Base-by-base conservation (phyloP, 2,329 filamentous ascomycete species). In the Malbranchea cinnamomea region DNA sequence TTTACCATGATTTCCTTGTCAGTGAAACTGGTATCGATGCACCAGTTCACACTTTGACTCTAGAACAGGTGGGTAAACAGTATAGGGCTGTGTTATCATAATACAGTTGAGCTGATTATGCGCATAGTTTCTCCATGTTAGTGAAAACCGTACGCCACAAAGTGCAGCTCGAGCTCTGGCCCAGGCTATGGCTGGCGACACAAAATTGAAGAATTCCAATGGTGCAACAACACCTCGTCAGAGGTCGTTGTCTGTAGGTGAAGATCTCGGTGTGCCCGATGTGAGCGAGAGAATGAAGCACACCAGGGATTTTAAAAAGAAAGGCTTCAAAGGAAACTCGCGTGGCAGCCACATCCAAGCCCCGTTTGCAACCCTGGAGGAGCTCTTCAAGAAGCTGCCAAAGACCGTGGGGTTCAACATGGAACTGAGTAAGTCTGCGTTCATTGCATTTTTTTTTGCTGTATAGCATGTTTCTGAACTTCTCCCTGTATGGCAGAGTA, bases 1-100 rank as follows among this genome's bases (percentile, higher is more conserved):
- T 98, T 46, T 98, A 98, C 50, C 89, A 98, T 50, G 89, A 98
- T 53, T 98, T 98, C 48, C 65, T 95, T 9, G 89, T 98, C 51
- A 93, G 84, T 49, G 89, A 98, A 57, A 95, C 89, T 0, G 89
- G 91, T 6, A 89, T 94, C 31, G 89, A 98, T 48, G 89, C 89
- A 0, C 89, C 89, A 0, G 87, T 98, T 2, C 89, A 98, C 50
- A 92, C 83, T 0, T 63, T 98, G 39, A 98, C 89, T 0, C 60
- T 95, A 3, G 87, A 98, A 48, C 89, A 94, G 63, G 47, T 51
- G 31, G 24, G 38, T 37, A 13, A n/a, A n/a, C n/a, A n/a, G n/a
- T n/a, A n/a, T n/a, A n/a, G n/a, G n/a, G n/a, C n/a, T n/a, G n/a
- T n/a, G 13, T 2, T 23, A 35, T 15, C 9, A 15, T 12, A 15